phyloP scores from a whole-genome alignment of 148 eudicot species.

The Chenopodium berlandieri region DNA sequence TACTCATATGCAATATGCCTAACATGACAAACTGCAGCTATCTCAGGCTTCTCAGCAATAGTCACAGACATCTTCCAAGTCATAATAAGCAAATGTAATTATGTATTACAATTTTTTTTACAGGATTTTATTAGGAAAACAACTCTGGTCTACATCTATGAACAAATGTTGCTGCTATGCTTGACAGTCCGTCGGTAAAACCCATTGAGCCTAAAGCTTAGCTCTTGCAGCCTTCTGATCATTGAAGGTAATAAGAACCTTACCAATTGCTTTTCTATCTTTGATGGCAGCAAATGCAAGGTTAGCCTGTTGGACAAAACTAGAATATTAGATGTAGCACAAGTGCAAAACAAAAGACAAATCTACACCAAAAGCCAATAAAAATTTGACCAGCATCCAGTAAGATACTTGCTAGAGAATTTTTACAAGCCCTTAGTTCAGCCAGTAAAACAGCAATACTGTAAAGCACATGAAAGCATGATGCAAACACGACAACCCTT shows the following conservation, averaged over 20 bases:
- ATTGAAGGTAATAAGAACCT: constrained; percentile 73
- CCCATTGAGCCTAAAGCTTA: constrained; percentile 47
- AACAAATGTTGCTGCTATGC: not conserved
- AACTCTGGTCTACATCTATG: not conserved
- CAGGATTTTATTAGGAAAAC: not conserved
- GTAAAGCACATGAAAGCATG: not conserved
- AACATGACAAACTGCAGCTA: not conserved
- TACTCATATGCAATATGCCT: not conserved
- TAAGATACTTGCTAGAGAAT: not conserved
- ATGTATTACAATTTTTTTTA: not conserved
- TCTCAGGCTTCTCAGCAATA: not conserved
- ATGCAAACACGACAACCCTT: not conserved
- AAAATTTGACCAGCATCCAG: not conserved
- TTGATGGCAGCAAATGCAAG: constrained; percentile 84
- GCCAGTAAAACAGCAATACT: not conserved
- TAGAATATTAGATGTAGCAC: not conserved
- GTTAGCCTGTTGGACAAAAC: constrained; percentile 55
- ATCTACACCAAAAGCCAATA: not conserved
- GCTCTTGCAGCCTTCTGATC: constrained; percentile 51
- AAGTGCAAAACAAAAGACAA: not conserved
- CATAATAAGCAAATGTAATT: not conserved
- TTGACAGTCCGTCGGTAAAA: not conserved
- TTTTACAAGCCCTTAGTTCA: not conserved
- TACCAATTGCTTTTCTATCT: constrained; percentile 83
- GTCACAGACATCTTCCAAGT: not conserved